Conservation (phyloP, 78 protist species). For the Guillardia theta region DNA sequence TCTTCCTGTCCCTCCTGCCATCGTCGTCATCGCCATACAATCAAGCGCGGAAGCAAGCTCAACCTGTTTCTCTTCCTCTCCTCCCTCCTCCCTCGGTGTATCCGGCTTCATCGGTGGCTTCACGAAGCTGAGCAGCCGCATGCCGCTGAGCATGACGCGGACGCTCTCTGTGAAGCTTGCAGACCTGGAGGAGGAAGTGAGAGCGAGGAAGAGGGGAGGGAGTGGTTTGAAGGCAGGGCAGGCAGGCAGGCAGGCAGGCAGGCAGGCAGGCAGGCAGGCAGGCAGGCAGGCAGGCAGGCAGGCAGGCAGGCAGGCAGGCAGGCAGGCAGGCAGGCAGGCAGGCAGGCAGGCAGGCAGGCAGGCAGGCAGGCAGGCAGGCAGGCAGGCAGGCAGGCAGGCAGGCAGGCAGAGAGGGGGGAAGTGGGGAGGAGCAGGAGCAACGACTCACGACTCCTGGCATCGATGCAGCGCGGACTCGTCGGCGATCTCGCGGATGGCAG, state of each 20-base stretch:
- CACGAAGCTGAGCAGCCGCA: constrained; percentile 10
- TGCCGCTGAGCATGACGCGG: neutral
- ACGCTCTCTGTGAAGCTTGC: neutral
- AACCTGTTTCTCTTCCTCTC: neutral
- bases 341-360: neutral
- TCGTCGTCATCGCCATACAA: neutral
- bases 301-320: neutral
- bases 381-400: neutral
- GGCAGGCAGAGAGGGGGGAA: neutral
- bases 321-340: neutral
- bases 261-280: neutral
- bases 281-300: neutral
- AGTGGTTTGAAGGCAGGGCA: neutral
- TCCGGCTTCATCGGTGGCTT: neutral
- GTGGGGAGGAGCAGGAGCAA: neutral
- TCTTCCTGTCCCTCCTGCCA: neutral
- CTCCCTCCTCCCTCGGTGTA: neutral
- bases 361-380: neutral
- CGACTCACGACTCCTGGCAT: neutral
- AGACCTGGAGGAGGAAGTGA: neutral
- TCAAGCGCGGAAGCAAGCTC: neutral
- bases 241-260: neutral
- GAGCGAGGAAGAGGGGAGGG: neutral
- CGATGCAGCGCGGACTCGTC: neutral
- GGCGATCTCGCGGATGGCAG: neutral